Evolutionary conservation across 225 moss, liverwort and hornwort genomes (phyloP), one percentile per base, ranked within the genome.

Genomic region (Bryum argenteum): DNA sequence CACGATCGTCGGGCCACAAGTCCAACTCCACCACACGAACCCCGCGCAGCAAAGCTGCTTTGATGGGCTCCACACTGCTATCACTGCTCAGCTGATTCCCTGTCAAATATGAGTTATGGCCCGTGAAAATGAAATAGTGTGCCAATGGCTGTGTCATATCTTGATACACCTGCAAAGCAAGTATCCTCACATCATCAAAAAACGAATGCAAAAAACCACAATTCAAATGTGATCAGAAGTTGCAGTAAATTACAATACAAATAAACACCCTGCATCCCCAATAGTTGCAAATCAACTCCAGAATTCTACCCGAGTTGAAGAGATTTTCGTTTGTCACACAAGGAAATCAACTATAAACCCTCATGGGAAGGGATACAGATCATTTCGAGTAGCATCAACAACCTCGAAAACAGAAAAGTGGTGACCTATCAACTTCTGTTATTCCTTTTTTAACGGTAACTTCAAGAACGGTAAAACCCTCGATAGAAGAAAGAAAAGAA

Each of bases 81-180:
- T 89, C 85, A 63, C 95, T 96, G 69, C 81, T 96, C 9, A 96
- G 82, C 87, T 96, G 95, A 81, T 96, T 96, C 40, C 95, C 95
- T 8, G 95, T 96, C 75, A 96, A 63, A 67, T 96, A 96, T 3
- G 91, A 93, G 65, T 96, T 96, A 48, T 96, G 95, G 16, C 95
- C 93, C 33, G 95, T 96, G 74, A 82, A 93, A 21, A 93, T 73
- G 70, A 57, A 96, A 55, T 96, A 96, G 28, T 89, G 84, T 11
- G 93, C 81, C 4, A 88, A 19, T 33, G 95, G 88, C 54, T 88
- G 79, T 20, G 86, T 85, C 95, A 96, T 96, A 54, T 96, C 95
- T 5, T 96, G 91, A 60, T 91, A 80, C 19, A 89, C 76, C 90
- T 91, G 88, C 53, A 52, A 39, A 53, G 28, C 28, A 28, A 28